phyloP scores from a whole-genome alignment of 352 stramenopile genomes.

The Pythium dissimile region DNA sequence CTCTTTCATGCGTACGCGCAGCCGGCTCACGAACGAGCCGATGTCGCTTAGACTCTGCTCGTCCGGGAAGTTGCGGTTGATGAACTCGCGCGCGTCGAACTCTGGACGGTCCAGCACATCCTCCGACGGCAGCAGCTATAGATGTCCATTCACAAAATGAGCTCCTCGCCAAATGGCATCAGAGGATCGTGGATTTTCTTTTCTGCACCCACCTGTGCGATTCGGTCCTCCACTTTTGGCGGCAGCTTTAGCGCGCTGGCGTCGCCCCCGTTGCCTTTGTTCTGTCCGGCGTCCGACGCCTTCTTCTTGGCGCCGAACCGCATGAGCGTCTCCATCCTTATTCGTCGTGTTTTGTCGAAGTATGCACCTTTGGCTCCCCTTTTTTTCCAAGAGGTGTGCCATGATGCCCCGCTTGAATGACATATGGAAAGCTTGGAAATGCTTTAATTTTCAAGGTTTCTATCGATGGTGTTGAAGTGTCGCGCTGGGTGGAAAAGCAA shows the following conservation, averaged over 20 bases:
- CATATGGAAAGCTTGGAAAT: slow-evolving; percentile 18
- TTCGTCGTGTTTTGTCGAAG: too few relatives aligned
- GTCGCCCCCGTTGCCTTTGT: slow-evolving; percentile 7
- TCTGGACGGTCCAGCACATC: slow-evolving; percentile 85
- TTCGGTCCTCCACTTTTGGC: slow-evolving; percentile 44
- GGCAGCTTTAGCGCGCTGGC: slow-evolving; percentile 45
- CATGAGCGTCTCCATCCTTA: slow-evolving; percentile 25
- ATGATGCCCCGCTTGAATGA: slow-evolving; percentile 7
- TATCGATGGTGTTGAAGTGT: slow-evolving; percentile 11
- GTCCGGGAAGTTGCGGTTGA: slow-evolving; percentile 92
- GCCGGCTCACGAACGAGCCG: slow-evolving; percentile 78
- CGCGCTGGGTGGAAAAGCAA: slow-evolving; percentile 2
- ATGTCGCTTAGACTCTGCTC: slow-evolving; percentile 79
- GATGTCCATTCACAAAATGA: background rate
- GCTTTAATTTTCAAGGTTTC: background rate
- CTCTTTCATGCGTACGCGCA: slow-evolving; percentile 74
- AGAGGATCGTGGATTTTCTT: too few relatives aligned
- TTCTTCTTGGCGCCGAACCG: slow-evolving; percentile 28
- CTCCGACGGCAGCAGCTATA: slow-evolving; percentile 69
- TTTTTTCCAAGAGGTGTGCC: too few relatives aligned
- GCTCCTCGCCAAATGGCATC: too few relatives aligned
- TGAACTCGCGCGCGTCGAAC: slow-evolving; percentile 91
- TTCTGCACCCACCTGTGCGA: slow-evolving; percentile 36
- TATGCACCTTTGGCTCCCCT: background rate
- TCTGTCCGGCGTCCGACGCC: background rate